Percentiles rank a stretch among this genome's conserved stretches.
These are phyloP conservation scores for Mycena venus DNA, from an alignment of 768 basidiomycete species.

Conservation along the genomic window DNA sequence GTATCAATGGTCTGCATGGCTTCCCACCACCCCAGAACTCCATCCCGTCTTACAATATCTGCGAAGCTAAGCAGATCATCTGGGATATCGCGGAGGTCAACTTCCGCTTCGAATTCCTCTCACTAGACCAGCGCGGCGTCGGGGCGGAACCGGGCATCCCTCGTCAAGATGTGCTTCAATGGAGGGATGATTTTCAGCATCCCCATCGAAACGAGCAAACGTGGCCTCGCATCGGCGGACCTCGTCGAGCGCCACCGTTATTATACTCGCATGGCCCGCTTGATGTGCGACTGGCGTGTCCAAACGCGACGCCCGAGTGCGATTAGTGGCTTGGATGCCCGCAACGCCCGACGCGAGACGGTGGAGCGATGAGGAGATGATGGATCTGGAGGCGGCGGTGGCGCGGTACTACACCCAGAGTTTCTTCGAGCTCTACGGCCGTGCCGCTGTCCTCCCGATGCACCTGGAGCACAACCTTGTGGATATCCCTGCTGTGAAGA, in stretches of 20 bases:
- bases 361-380: neutral
- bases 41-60: neutral
- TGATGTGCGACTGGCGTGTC: slow-evolving; percentile 3
- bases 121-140: neutral
- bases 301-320: neutral
- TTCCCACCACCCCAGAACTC: neutral
- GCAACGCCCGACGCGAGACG: too few species aligned
- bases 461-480: neutral
- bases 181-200: neutral
- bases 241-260: neutral
- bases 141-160: neutral
- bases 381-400: neutral
- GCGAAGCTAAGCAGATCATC: neutral
- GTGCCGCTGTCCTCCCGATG: slow-evolving; percentile 14
- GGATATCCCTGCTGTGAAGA: neutral
- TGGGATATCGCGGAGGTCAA: slow-evolving; percentile 14
- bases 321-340: too few species aligned
- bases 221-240: neutral
- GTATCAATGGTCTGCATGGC: neutral
- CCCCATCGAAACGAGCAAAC: neutral
- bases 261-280: neutral
- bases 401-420: neutral
- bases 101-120: neutral
- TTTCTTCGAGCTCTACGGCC: slow-evolving; percentile 14
- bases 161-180: neutral